Conservation (phyloP, 2,329 filamentous ascomycete species). For the Aspergillus oerlinghausenensis region DNA sequence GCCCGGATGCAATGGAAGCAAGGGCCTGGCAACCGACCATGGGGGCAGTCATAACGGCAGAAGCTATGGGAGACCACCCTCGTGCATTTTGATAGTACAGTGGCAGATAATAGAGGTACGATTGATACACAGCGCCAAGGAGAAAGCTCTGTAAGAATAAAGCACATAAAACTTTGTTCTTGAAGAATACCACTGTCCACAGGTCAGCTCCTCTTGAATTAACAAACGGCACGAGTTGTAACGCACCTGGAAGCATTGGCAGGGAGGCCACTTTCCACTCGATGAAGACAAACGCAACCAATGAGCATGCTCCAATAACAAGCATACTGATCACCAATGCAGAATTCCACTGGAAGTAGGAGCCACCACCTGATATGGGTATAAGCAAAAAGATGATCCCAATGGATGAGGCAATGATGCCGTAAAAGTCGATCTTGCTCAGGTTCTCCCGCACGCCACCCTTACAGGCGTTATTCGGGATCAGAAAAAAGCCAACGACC, state of each 20-base stretch:
- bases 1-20: constrained; percentile 44
- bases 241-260: constrained; percentile 53
- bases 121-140: constrained; percentile 57
- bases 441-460: constrained; percentile 46
- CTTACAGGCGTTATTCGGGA: constrained; percentile 49
- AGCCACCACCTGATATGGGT: constrained; percentile 58
- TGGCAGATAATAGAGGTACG: constrained; percentile 57
- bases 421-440: constrained; percentile 56
- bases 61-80: constrained; percentile 41
- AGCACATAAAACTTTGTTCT: constrained; percentile 48
- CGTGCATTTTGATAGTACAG: constrained; percentile 59
- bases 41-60: constrained; percentile 50
- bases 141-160: constrained; percentile 58
- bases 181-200: constrained; percentile 46
- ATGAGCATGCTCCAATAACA: constrained; percentile 43
- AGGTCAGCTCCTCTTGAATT: constrained; percentile 4
- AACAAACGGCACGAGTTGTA: neutral
- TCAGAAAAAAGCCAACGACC: constrained; percentile 46
- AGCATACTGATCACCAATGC: constrained; percentile 59
- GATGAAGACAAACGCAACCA: constrained; percentile 49
- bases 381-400: constrained; percentile 59
- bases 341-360: constrained; percentile 54
- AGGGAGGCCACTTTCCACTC: constrained; percentile 54
- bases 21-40: constrained; percentile 46
- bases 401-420: constrained; percentile 51